phyloP scores from a whole-genome alignment of 345 rosid genomes.

The Camelina hispida region DNA sequence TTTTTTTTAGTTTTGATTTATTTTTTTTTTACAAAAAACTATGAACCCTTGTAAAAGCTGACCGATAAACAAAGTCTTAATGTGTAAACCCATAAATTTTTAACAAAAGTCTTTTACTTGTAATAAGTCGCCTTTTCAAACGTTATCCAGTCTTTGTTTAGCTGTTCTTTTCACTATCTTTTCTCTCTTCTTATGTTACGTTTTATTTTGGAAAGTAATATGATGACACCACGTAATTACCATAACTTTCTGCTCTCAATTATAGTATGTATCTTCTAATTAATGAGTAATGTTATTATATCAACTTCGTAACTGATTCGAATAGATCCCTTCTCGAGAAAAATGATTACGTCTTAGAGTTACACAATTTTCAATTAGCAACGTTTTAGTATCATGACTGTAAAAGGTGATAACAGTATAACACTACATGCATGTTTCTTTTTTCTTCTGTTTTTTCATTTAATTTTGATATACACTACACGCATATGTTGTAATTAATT shows the following conservation, averaged over 20 bases:
- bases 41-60: too few species aligned
- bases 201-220: slow-evolving; percentile 14
- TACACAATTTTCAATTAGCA: slow-evolving; percentile 9
- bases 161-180: slow-evolving; percentile 12
- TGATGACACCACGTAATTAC: slow-evolving; percentile 23
- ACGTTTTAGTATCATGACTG: slow-evolving; percentile 11
- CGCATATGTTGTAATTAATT: background rate
- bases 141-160: slow-evolving; percentile 20
- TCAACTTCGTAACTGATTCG: slow-evolving; percentile 12
- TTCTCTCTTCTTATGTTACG: slow-evolving; percentile 22
- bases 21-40: too few species aligned
- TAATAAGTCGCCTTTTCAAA: slow-evolving; percentile 3
- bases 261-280: slow-evolving; percentile 3
- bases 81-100: background rate
- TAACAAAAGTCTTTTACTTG: background rate
- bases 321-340: slow-evolving; percentile 7
- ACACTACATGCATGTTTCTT: background rate
- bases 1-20: too few species aligned
- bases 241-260: slow-evolving; percentile 5
- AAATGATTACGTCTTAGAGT: background rate
- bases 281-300: slow-evolving; percentile 10
- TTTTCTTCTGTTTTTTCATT: background rate
- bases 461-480: background rate
- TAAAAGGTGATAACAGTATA: too few species aligned
- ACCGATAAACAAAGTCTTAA: too few species aligned